Base-by-base conservation (phyloP, 2,329 filamentous ascomycete genomes). In the Myriosclerotinia duriaeana region DNA sequence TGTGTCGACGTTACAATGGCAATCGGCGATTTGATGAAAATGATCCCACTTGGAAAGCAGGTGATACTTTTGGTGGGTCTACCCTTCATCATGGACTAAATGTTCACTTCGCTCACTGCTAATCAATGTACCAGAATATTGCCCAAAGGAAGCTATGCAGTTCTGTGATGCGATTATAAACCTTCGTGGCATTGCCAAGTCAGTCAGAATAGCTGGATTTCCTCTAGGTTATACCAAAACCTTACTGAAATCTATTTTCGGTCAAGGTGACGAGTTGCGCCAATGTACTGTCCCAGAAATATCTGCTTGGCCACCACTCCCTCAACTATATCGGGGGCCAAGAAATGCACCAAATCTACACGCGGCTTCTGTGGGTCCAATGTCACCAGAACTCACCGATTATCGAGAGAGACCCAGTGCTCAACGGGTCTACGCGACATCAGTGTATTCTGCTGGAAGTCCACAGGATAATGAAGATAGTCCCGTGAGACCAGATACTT, bases 141-240 rank as follows among this genome's bases (percentile, higher is more conserved):
- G 64, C 42, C 71, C 69, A 9, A 60, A 69, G 12, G 65, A 71
- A 26, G 30, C 55, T 20, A 46, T 70, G 46, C 48, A 48, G 22
- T 48, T 74, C 11, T 69, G 65, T 48, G 67, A 72, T 56, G 52
- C 48, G 14, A 30, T 72, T 12, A 53, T 48, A 30, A 54, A 63
- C 26, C 68, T 74, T 55, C 64, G 67, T 9, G 70, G 71, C 5
- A 66, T 63, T 20, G 30, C 72, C 11, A 58, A 65, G 8, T 62
- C 42, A 8, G 71, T 56, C 26, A 62, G 72, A 56, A 48, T 74
- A 5, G 68, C 70, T 22, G 72, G 72, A 30, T 73, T 74, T 62
- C 46, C 65, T 20, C 20, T 53, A 4, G 64, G 66, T 40, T 71
- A 70, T 22, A 66, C 70, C 14, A 48, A 64, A 34, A 59, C 53